Evolutionary conservation across 1,284 basidiomycete genomes (phyloP), one percentile per base, ranked within the genome.

Genomic region (Mycena sp.): DNA sequence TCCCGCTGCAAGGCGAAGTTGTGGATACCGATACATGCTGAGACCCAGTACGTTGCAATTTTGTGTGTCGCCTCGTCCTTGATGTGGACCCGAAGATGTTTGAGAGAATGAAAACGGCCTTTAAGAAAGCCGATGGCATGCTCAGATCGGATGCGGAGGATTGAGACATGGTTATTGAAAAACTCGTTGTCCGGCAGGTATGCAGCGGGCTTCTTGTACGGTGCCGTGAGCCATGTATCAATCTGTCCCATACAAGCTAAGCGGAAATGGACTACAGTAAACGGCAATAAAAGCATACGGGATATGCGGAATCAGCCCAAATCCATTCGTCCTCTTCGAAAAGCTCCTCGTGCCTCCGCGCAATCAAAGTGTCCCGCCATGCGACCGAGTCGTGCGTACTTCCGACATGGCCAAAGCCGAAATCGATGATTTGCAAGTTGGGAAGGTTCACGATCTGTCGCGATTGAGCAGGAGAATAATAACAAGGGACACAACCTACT

Each of bases 281-380:
- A 37, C 6, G 23, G n/a, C n/a, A n/a, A n/a, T n/a, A 37, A 61
- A 35, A 53, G 58, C 61, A 19, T 29, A 76, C 53, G 11, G 74
- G 73, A 70, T 80, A 79, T 32, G 76, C 72, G 12, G 74, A 77
- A 48, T 79, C 74, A 12, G 57, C 78, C 73, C 74, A 79, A 1
- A 78, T 69, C 53, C 67, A 79, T 58, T 79, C 73, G 29, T 61
- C 66, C 9, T 64, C 61, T 11, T 68, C 55, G 11, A 79, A 59
- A 10, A 76, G 26, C 4, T 23, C 12, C 0, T 68, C 56, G 64
- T 73, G 73, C 7, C 76, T 60, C 21, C 64, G 9, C 19, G 56
- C 56, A 1, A 74, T 49, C 1, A 51, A 26, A 3, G 77, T 78
- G 17, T 25, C 40, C 4, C 23, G 25, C 41, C 68, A 76, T n/a